Evolutionary conservation across 2,329 filamentous ascomycete genomes (phyloP).

Genomic region (Penicillium aurantiogriseum): DNA sequence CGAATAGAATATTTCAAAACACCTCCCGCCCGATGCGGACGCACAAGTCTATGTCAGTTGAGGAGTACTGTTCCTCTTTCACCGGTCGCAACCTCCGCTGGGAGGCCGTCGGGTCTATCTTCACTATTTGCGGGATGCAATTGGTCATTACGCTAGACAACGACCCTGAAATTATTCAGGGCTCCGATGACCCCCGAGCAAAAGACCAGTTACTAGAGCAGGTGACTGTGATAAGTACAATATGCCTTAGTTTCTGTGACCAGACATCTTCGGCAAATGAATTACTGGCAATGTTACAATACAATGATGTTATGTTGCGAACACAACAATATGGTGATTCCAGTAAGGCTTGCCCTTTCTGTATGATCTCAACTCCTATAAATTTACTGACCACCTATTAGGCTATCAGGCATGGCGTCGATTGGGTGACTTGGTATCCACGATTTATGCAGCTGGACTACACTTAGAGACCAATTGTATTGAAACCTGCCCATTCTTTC

Average conservation of each 20-base stretch:
- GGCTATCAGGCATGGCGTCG: slow-evolving; percentile 51
- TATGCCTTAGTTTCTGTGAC: slow-evolving; percentile 35
- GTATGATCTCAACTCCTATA: background rate
- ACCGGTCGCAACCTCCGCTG: slow-evolving; percentile 38
- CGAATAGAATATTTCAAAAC: slow-evolving; percentile 32
- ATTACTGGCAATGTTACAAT: slow-evolving; percentile 37
- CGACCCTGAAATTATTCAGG: slow-evolving; percentile 30
- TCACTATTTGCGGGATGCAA: slow-evolving; percentile 41
- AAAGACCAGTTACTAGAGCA: slow-evolving; percentile 34
- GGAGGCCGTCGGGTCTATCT: slow-evolving; percentile 43
- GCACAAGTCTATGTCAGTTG: slow-evolving; percentile 29
- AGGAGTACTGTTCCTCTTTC: slow-evolving; percentile 33
- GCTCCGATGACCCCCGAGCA: slow-evolving; percentile 19
- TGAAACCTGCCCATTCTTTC: slow-evolving; percentile 38
- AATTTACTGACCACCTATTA: slow-evolving; percentile 16
- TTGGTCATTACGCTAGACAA: slow-evolving; percentile 31
- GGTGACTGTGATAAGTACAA: slow-evolving; percentile 35
- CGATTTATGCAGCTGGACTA: slow-evolving; percentile 49
- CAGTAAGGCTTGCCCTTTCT: slow-evolving; percentile 35
- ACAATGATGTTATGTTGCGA: slow-evolving; percentile 32
- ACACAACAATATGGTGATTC: slow-evolving; percentile 38
- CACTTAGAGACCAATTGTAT: slow-evolving; percentile 42
- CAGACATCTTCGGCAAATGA: slow-evolving; percentile 36
- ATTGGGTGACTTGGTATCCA: slow-evolving; percentile 48
- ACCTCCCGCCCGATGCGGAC: slow-evolving; percentile 28